Conservation (phyloP, 2,329 filamentous ascomycete genomes). For the Pseudogymnoascus sp. region DNA sequence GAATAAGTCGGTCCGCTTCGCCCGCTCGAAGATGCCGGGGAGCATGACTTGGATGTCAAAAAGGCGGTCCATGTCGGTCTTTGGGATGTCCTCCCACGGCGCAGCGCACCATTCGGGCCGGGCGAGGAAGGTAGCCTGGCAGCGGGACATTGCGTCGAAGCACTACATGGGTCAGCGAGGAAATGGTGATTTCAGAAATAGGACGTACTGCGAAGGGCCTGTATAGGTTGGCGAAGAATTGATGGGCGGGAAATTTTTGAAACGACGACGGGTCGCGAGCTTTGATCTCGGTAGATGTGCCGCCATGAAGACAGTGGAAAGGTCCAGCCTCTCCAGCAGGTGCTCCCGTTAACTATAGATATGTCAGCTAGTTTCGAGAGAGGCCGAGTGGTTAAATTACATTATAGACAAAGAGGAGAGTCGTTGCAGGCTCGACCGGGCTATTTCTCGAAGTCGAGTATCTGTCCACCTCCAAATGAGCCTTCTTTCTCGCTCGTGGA, state of each 20-base stretch:
- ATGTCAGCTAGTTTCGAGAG: not conserved
- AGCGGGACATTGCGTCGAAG: slow-evolving; percentile 40
- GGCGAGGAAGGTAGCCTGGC: slow-evolving; percentile 43
- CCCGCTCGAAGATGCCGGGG: slow-evolving; percentile 38
- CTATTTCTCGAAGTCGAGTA: not conserved
- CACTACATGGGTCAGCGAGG: slow-evolving; percentile 28
- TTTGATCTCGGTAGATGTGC: slow-evolving; percentile 31
- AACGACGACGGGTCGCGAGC: slow-evolving; percentile 40
- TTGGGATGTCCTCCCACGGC: slow-evolving; percentile 45
- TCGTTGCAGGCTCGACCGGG: not conserved
- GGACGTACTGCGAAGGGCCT: slow-evolving; percentile 43
- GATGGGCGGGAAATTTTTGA: slow-evolving; percentile 45
- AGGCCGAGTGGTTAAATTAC: not conserved
- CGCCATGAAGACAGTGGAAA: slow-evolving; percentile 29
- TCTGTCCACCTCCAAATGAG: not conserved
- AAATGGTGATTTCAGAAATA: not conserved
- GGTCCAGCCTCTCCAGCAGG: slow-evolving; percentile 20
- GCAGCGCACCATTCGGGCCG: slow-evolving; percentile 42
- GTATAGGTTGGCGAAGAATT: slow-evolving; percentile 49
- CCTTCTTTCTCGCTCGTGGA: not conserved
- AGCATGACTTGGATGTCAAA: slow-evolving; percentile 43
- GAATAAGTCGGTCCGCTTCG: slow-evolving; percentile 35
- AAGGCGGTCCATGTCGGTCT: slow-evolving; percentile 42
- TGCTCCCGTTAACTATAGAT: slow-evolving; percentile 16
- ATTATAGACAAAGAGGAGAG: not conserved